Evolutionary conservation across 2,329 filamentous ascomycete species (phyloP), one percentile per base, ranked within the genome.

Genomic region (Biscogniauxia marginata): DNA sequence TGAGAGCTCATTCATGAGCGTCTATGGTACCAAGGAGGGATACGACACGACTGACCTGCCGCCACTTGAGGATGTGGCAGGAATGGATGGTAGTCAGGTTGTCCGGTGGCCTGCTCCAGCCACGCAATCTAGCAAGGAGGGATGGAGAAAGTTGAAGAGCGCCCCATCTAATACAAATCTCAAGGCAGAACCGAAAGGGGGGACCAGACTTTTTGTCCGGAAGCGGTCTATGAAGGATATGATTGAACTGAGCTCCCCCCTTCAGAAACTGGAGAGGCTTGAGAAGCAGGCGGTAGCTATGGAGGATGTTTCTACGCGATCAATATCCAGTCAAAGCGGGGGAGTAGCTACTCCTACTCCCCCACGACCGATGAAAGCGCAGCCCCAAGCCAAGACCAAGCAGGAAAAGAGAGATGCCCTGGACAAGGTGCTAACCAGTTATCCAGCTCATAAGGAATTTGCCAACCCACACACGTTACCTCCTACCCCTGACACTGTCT

Each of bases 1-100:
- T 61, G 85, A 88, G 68, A 88, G 85, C 67, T 88, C 85, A 0
- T 88, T 89, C 63, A 63, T 82, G 20, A 88, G 85, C 62, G 75
- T 89, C 0, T 89, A 89, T 54, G 85, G 85, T 44, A 52, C 62
- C 16, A 68, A 67, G 51, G 59, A 64, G 19, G 58, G 47, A 20
- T 55, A 53, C 44, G 58, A 62, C 20, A 60, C 57, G 13, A 22
- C 34, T 46, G 60, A 50, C 7, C 54, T 62, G 13, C 57, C 50
- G 43, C 55, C 57, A 8, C 23, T 61, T 23, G 62, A 63, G 20
- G 60, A 65, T 52, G 30, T 52, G 23, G 58, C 46, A 24, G 63
- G 58, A 13, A 61, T 66, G 59, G 64, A 68, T 52, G 65, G 65
- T 7, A 65, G 61, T 46, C 54, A 63, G 50, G 30, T 50, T 23